Evolutionary conservation across 2,329 filamentous ascomycete genomes (phyloP).

Genomic region (Arthroderma uncinatum): DNA sequence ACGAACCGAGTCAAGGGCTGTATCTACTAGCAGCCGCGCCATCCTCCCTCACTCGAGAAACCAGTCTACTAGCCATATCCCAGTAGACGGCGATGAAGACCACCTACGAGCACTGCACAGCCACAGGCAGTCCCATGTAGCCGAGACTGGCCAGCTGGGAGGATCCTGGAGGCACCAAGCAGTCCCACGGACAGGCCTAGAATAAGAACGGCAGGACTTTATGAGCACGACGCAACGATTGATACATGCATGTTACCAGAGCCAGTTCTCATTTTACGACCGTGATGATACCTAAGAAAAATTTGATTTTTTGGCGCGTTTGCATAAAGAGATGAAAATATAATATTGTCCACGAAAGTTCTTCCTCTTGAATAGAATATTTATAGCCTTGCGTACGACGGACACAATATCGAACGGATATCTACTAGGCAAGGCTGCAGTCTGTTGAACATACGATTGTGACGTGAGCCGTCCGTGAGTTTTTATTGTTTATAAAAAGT

Average conservation of each 20-base stretch:
- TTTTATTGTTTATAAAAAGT: no score
- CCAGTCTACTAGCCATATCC: neutral
- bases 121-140: slow-evolving; percentile 10
- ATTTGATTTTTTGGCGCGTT: neutral
- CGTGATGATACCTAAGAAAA: slow-evolving; percentile 1
- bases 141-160: slow-evolving; percentile 13
- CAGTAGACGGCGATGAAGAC: neutral
- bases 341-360: neutral
- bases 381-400: no score
- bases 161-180: slow-evolving; percentile 1
- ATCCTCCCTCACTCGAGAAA: neutral
- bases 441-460: no score
- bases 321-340: neutral
- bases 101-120: slow-evolving; percentile 9
- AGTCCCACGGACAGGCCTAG: neutral
- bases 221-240: neutral
- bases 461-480: no score
- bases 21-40: neutral
- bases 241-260: slow-evolving; percentile 15
- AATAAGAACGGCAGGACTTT: neutral
- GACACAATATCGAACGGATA: no score
- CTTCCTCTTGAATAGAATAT: neutral
- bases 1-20: neutral
- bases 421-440: no score
- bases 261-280: neutral